Evolutionary conservation across 2,329 filamentous ascomycete genomes (phyloP), one percentile per base, ranked within the genome.

Genomic region (Colletotrichum simmondsii): DNA sequence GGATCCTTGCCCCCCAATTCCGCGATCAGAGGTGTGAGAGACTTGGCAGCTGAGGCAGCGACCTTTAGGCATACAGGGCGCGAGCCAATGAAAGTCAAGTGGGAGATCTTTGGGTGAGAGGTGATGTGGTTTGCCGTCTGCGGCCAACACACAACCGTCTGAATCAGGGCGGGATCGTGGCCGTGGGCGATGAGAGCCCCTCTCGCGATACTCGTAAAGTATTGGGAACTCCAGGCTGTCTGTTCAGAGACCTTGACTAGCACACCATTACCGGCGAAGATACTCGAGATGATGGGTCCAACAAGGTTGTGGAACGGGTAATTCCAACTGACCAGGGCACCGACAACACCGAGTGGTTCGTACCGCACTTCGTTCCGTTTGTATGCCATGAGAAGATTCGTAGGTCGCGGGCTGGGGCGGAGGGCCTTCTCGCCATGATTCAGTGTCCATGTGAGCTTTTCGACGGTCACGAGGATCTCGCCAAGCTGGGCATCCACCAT

Each of bases 1-100:
- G 97, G 94, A 81, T 99, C 97, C 81, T 99, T 99, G 60, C 97
- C 97, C 66, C 97, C 97, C 1, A 99, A 89, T 84, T 99, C 97
- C 26, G 97, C 93, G 54, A 95, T 93, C 2, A 98, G 90, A 5
- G 96, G 96, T 3, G 91, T 98, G n/a, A 99, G 88, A 22, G 90
- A 88, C 82, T 93, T 95, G 32, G 97, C 94, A 14, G 97, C 95
- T 4, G 93, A 95, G 72, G 92, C 91, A 76, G 94, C 95, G 54
- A 99, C 97, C 77, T 95, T 90, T 82, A 97, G 94, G 22, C 95
- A 97, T 12, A 98, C 93, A 1, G 92, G 89, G 61, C 93, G 91
- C 62, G 95, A 98, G 75, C 97, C 97, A 81, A 99, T 98, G 84
- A 99, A 99, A 22, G 97, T 98, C 75, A 99, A 88, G 82, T 99